phyloP scores from a whole-genome alignment of 805 yeast genomes.

The Spathaspora gorwiae region DNA sequence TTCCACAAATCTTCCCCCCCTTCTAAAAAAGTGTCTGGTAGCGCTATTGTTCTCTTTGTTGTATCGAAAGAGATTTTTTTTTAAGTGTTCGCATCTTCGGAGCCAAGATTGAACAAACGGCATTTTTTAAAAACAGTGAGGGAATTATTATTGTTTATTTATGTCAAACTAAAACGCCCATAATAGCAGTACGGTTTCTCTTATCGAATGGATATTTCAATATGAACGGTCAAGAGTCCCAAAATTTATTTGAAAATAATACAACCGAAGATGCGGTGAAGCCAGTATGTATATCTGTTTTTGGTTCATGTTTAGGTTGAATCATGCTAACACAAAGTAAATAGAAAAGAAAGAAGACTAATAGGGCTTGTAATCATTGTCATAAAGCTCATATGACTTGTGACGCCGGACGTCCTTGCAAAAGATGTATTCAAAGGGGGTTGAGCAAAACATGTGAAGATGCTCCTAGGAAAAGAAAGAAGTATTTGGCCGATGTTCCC shows the following conservation, averaged over 20 bases:
- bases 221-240: background rate
- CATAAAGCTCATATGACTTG: constrained; percentile 91
- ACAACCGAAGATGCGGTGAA: background rate
- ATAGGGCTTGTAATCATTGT: constrained; percentile 88
- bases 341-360: constrained; percentile 57
- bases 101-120: too few relatives aligned
- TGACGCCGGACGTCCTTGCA: constrained; percentile 79
- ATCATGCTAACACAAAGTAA: background rate
- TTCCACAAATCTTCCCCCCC: too few relatives aligned
- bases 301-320: background rate
- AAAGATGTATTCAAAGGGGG: constrained; percentile 69
- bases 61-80: too few relatives aligned
- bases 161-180: background rate
- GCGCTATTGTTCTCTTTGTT: too few relatives aligned
- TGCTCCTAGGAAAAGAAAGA: constrained; percentile 83
- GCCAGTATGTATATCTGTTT: background rate
- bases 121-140: background rate
- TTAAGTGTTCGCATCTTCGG: too few relatives aligned
- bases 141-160: background rate
- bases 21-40: too few relatives aligned
- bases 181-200: too few relatives aligned
- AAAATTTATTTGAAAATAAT: background rate
- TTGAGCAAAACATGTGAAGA: constrained; percentile 70
- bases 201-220: background rate
- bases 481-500: constrained; percentile 67